Conservation (phyloP, 2,329 filamentous ascomycete species). For the Elsinoe ampelina region DNA sequence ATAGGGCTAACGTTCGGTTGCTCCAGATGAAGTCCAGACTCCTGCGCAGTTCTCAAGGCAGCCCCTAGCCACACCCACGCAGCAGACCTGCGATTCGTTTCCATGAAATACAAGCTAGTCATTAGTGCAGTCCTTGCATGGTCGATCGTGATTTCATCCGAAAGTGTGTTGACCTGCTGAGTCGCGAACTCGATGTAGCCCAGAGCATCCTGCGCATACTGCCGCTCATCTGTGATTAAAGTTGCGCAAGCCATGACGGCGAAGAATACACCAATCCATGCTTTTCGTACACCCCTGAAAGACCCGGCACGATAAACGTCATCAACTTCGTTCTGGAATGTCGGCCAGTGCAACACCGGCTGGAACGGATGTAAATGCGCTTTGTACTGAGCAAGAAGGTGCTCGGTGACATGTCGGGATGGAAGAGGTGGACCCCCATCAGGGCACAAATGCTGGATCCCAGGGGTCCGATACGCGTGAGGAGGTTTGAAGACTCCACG, state of each 20-base stretch:
- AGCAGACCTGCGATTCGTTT: slow-evolving; percentile 76
- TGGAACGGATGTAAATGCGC: slow-evolving; percentile 68
- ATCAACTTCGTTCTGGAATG: slow-evolving; percentile 67
- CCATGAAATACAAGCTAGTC: slow-evolving; percentile 68
- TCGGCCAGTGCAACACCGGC: slow-evolving; percentile 82
- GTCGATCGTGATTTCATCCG: slow-evolving; percentile 66
- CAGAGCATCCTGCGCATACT: slow-evolving; percentile 49
- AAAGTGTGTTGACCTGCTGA: slow-evolving; percentile 65
- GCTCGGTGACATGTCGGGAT: slow-evolving; percentile 58
- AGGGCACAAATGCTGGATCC: slow-evolving; percentile 37
- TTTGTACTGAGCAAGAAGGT: slow-evolving; percentile 66
- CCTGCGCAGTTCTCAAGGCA: slow-evolving; percentile 71
- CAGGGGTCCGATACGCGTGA: slow-evolving; percentile 52
- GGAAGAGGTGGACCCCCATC: slow-evolving; percentile 48
- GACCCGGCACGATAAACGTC: slow-evolving; percentile 60
- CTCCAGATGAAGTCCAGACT: slow-evolving; percentile 71
- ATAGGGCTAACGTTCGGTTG: slow-evolving; percentile 62
- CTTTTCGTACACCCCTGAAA: slow-evolving; percentile 51
- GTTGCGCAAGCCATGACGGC: slow-evolving; percentile 74
- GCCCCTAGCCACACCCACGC: slow-evolving; percentile 80
- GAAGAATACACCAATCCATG: slow-evolving; percentile 75
- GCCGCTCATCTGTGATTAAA: slow-evolving; percentile 57
- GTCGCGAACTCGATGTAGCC: slow-evolving; percentile 3
- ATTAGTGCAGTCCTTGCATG: slow-evolving; percentile 65
- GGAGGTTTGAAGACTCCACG: slow-evolving; percentile 75